A percentile compares a stretch with the other conserved stretches of the same genome.
These are phyloP conservation scores for Entophlyctis helioformis DNA, from an alignment of 192 early-diverging fungal species.

Conservation along the genomic window DNA sequence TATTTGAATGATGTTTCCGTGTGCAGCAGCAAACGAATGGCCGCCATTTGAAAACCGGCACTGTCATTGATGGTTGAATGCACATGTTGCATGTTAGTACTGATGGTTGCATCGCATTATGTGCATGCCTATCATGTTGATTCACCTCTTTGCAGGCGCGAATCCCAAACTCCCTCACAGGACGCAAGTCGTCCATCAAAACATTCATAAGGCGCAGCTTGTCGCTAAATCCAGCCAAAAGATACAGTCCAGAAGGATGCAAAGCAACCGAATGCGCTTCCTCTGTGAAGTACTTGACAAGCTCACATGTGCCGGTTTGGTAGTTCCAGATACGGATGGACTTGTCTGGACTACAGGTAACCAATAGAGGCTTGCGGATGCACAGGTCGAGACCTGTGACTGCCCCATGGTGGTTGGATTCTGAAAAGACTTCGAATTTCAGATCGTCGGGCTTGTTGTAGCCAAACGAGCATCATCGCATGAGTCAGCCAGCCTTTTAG, in stretches of 20 bases:
- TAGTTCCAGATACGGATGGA: conserved; percentile 40
- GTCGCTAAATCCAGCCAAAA: conserved; percentile 34
- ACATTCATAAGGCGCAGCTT: conserved; percentile 36
- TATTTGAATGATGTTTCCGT: conserved; percentile 33
- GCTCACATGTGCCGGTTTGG: conserved; percentile 30
- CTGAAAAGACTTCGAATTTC: conserved; percentile 11
- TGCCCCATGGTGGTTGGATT: conserved; percentile 25
- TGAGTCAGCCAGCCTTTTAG: too few relatives aligned
- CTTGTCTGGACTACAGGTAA: conserved; percentile 22
- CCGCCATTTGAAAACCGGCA: conserved; percentile 37
- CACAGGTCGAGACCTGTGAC: conserved; percentile 30
- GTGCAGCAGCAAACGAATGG: conserved; percentile 35
- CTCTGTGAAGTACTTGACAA: conserved; percentile 31
- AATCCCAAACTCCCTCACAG: conserved; percentile 30
- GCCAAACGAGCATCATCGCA: too few relatives aligned
- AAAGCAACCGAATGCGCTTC: conserved; percentile 27
- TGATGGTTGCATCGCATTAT: background rate
- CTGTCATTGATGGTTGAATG: conserved; percentile 8
- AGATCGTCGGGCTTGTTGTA: too few relatives aligned
- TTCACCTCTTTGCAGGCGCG: conserved; percentile 29
- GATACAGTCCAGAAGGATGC: conserved; percentile 35
- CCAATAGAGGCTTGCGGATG: conserved; percentile 27
- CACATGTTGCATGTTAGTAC: too few relatives aligned
- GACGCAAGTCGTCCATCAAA: conserved; percentile 32
- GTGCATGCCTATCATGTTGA: too few relatives aligned